Evolutionary conservation across 768 basidiomycete genomes (phyloP).

Genomic region (Hirschioporus abietinus): DNA sequence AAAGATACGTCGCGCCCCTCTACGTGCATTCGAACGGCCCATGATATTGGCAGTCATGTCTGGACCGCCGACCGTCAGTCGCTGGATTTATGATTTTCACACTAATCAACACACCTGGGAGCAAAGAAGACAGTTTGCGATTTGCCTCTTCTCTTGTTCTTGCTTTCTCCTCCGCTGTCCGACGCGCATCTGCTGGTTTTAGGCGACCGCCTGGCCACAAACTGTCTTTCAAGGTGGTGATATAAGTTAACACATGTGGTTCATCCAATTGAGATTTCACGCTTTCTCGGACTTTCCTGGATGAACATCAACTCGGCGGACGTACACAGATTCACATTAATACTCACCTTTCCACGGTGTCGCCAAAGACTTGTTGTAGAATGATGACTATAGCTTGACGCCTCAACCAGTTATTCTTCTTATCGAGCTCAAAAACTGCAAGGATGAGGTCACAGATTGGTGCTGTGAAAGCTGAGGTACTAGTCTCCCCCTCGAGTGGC

Average conservation of each 20-base stretch:
- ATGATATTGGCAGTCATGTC: constrained; percentile 98
- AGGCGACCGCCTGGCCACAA: constrained; percentile 86
- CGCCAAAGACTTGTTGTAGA: constrained; percentile 90
- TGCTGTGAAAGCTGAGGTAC: constrained; percentile 81
- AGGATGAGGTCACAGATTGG: constrained; percentile 93
- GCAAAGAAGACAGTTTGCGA: constrained; percentile 81
- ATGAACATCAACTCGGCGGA: neutral
- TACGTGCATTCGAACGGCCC: constrained; percentile 90
- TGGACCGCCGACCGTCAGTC: constrained; percentile 23
- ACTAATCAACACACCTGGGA: constrained; percentile 61
- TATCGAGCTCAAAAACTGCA: constrained; percentile 91
- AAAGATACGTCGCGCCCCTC: constrained; percentile 90
- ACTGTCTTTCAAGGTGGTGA: constrained; percentile 63
- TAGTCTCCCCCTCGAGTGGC: constrained; percentile 83
- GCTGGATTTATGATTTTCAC: neutral
- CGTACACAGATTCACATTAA: constrained; percentile 10
- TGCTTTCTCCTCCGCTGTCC: constrained; percentile 76
- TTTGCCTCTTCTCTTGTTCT: constrained; percentile 84
- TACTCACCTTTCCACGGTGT: constrained; percentile 88
- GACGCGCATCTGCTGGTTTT: constrained; percentile 51
- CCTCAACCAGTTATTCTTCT: constrained; percentile 94
- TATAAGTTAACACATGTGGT: constrained; percentile 58
- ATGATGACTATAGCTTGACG: constrained; percentile 95
- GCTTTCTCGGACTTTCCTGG: constrained; percentile 84
- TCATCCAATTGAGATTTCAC: constrained; percentile 62